Base-by-base conservation (phyloP, 768 basidiomycete genomes). In the Podaxis rugospora region DNA sequence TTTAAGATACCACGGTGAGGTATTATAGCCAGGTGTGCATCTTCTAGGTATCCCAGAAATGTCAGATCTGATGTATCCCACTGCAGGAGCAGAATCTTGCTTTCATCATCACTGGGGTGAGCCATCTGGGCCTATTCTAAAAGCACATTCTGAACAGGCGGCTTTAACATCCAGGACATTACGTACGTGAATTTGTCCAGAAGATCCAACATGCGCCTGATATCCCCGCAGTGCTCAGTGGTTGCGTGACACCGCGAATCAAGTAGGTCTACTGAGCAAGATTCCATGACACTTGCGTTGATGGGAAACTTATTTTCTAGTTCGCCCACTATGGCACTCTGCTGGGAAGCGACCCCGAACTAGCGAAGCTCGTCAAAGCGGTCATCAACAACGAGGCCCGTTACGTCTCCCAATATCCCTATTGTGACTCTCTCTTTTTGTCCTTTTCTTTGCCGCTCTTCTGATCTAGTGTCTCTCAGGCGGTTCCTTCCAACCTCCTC, bases 211-310 rank as follows among this genome's bases (percentile, higher is more conserved):
- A 14, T 18, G 36, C 10, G 39, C 32, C 40, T 37, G 55, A 67
- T 36, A 69, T 37, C 39, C 59, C 42, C 51, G 36, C 61, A 92
- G 89, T 35, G 90, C 90, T 2, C 90, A 92, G 67, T 92, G 90
- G 90, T 78, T 92, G 39, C 86, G 90, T 53, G 90, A 92, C 68
- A 89, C 90, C 21, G 87, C 84, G 25, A 92, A 92, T 68, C 89
- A 90, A 74, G 88, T 86, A 57, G 28, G 72, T 66, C 35, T 32
- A 53, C 46, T 35, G 18, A 16, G 46, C 37, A 21, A 39, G 14
- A 37, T 10, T 4, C 42, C 32, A 35, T 49, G 49, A 16, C n/a
- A 11, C 23, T 2, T 21, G 28, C 13, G 21, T 28, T 39, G 64
- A 51, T 65, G 40, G 37, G 28, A 40, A 10, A 42, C 51, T 56